phyloP scores from a whole-genome alignment of 2,329 filamentous ascomycete genomes.

The Hypoxylon sp. region DNA sequence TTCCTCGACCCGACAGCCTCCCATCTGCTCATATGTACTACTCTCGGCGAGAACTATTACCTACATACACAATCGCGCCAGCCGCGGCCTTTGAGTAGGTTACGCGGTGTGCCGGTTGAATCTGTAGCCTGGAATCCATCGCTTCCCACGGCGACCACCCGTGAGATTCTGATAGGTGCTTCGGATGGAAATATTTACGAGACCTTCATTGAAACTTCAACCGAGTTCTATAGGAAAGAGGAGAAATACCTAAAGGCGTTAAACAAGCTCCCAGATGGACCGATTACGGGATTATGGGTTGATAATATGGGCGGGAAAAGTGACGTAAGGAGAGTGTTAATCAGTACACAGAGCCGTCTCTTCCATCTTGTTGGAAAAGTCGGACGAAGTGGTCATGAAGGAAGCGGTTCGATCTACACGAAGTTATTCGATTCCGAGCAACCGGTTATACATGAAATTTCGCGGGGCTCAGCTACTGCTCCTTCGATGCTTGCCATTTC shows the following conservation, averaged over 20 bases:
- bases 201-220: conserved; percentile 92
- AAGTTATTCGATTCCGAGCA: conserved; percentile 90
- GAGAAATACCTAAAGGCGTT: conserved; percentile 91
- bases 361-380: conserved; percentile 86
- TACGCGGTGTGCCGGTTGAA: conserved; percentile 91
- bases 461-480: conserved; percentile 70
- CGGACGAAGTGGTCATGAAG: conserved; percentile 80
- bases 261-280: conserved; percentile 84
- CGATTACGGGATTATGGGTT: conserved; percentile 88
- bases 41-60: conserved; percentile 96
- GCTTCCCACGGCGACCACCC: conserved; percentile 90
- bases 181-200: conserved; percentile 97
- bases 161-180: conserved; percentile 92
- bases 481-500: conserved; percentile 81
- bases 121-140: conserved; percentile 96
- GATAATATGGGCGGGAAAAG: conserved; percentile 78
- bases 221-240: conserved; percentile 94
- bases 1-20: conserved; percentile 98
- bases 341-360: conserved; percentile 83
- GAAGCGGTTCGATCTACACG: conserved; percentile 87
- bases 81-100: conserved; percentile 82
- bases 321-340: conserved; percentile 82
- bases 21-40: conserved; percentile 91
- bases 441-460: conserved; percentile 81
- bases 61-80: conserved; percentile 94